These are phyloP conservation scores for Naganishia onofrii DNA, from an alignment of 768 basidiomycete species.

Conservation along the genomic window DNA sequence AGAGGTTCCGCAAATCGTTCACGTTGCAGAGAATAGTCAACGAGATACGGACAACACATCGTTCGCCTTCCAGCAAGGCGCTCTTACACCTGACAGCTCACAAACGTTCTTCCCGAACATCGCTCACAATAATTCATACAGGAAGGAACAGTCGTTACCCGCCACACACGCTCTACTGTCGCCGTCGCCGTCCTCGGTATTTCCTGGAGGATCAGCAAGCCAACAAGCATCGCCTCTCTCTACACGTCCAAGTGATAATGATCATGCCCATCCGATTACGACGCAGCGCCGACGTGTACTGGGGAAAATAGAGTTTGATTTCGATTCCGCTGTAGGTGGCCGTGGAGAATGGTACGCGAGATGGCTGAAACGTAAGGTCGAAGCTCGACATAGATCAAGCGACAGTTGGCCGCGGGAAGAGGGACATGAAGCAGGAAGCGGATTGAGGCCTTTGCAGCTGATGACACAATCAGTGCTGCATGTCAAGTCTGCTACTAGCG, in stretches of 20 bases:
- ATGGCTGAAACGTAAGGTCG: slow-evolving; percentile 57
- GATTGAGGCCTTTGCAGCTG: slow-evolving; percentile 16
- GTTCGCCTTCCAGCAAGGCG: neutral
- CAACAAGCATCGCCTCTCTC: slow-evolving; percentile 10
- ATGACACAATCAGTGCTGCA: neutral
- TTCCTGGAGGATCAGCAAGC: slow-evolving; percentile 1
- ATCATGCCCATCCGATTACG: neutral
- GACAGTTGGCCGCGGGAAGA: neutral
- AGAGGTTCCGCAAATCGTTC: neutral
- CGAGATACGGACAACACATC: neutral
- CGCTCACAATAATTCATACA: neutral
- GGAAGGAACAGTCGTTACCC: neutral
- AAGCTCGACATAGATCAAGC: slow-evolving; percentile 10
- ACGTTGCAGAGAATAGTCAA: neutral
- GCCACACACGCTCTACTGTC: slow-evolving; percentile 2
- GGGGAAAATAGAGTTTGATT: slow-evolving; percentile 81
- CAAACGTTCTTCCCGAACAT: neutral
- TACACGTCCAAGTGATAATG: neutral
- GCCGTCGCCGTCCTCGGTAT: slow-evolving; percentile 12
- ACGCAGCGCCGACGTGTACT: slow-evolving; percentile 54
- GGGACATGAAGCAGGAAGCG: neutral
- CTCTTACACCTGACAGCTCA: slow-evolving; percentile 8
- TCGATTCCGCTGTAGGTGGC: slow-evolving; percentile 60
- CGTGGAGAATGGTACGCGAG: slow-evolving; percentile 75
- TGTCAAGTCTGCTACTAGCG: neutral